Evolutionary conservation across 176 grass and related monocot species (phyloP), one percentile per base, ranked within the genome.

Genomic region (Phoenix roebelenii): DNA sequence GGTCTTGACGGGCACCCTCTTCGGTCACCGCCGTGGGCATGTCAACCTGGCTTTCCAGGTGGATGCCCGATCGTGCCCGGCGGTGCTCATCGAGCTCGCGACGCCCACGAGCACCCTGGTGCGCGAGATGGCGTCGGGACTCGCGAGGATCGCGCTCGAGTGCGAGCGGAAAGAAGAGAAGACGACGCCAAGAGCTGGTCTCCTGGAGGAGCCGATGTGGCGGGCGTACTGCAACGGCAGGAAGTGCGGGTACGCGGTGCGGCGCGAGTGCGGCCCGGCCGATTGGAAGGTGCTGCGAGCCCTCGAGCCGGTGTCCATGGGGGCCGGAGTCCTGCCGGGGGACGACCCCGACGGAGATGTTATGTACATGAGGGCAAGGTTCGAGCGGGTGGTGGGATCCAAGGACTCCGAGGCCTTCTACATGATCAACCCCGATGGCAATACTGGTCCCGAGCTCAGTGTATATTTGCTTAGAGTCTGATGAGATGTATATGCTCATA

Each of bases 1-100:
- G 87, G 84, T 7, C 75, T 81, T 97, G 5, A 88, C 87, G n/a
- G 93, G 93, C 51, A 97, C 93, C 32, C 89, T 97, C 74, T 97
- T 85, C 72, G 93, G 93, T 3, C 81, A 72, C 1, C 78, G 93
- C 0, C 81, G 84, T 24, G 93, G 93, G 0, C 80, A 74, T 64
- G 87, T 97, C 15, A 79, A 86, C 69, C 22, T 97, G 3, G 83
- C 93, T 51, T 89, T 97, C 65, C 93, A 97, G 81, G 75, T 74
- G 25, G 84, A 84, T 66, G 78, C 84, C n/a, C 84, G 85, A 35
- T 78, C 84, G 2, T 22, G 72, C 49, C 93, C 93, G 12, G 84
- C 83, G 24, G 69, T 97, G 66, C 81, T 97, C 9, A 64, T 97
- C 12, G 93, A 97, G 81, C 72, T 97, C 61, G 78, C 87, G 20